Percentiles rank a stretch among this genome's conserved stretches.
These are phyloP conservation scores for Cyclospora cayetanensis DNA, from an alignment of 169 alveolate species.

Conservation along the genomic window DNA sequence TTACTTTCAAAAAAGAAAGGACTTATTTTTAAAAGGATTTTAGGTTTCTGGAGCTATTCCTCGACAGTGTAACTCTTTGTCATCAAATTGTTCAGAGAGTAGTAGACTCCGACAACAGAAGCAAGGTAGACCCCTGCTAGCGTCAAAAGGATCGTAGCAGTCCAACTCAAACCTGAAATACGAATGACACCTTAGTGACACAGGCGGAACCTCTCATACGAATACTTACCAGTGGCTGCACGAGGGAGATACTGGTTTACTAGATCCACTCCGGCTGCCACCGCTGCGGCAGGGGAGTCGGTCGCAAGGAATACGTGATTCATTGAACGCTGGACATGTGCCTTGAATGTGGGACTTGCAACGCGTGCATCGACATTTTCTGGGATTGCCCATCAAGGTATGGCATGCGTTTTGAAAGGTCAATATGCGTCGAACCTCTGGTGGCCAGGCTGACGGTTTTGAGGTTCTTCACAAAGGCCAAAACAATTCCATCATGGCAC, in stretches of 20 bases:
- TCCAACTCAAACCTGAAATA: conserved; percentile 54
- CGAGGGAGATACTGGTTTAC: conserved; percentile 57
- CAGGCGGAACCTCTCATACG: neutral
- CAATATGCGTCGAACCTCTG: conserved; percentile 34
- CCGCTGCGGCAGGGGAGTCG: conserved; percentile 67
- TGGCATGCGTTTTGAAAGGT: neutral
- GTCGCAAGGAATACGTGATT: conserved; percentile 60
- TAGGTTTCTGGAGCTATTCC: conserved; percentile 19
- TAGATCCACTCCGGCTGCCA: conserved; percentile 59
- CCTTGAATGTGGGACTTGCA: conserved; percentile 39
- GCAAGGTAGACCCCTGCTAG: conserved; percentile 60
- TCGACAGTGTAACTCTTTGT: conserved; percentile 44
- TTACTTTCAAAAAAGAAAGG: neutral
- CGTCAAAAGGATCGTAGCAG: conserved; percentile 57
- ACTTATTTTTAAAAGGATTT: conserved; percentile 2
- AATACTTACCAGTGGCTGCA: conserved; percentile 42
- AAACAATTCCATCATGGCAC: conserved; percentile 68
- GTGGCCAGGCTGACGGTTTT: conserved; percentile 66
- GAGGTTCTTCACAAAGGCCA: conserved; percentile 62
- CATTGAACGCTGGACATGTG: conserved; percentile 62
- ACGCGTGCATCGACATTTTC: conserved; percentile 66
- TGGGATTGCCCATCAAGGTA: neutral
- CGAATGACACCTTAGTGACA: neutral
- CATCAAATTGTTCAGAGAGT: conserved; percentile 45
- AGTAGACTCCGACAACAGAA: conserved; percentile 55